phyloP scores from a whole-genome alignment of 495 filamentous ascomycete species.

The Talaromyces ruber region DNA sequence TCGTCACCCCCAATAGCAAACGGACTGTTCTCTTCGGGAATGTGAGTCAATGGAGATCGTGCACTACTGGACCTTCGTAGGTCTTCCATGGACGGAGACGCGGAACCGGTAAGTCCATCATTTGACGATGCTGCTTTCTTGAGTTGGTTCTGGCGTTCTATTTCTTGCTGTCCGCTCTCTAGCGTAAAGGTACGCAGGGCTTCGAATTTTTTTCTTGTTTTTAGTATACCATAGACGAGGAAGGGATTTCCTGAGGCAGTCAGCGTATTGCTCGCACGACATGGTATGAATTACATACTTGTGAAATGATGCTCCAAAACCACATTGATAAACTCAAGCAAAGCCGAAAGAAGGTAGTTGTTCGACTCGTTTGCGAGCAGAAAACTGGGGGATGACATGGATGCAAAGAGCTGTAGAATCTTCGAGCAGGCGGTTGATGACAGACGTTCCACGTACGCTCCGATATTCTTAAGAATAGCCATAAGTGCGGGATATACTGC shows the following conservation, averaged over 20 bases:
- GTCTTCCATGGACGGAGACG: slow-evolving; percentile 62
- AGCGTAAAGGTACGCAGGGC: slow-evolving; percentile 85
- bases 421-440: slow-evolving; percentile 69
- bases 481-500: slow-evolving; percentile 90
- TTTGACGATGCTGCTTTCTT: slow-evolving; percentile 55
- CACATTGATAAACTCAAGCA: slow-evolving; percentile 86
- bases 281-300: slow-evolving; percentile 40
- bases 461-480: slow-evolving; percentile 87
- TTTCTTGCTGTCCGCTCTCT: slow-evolving; percentile 90
- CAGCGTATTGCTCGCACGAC: slow-evolving; percentile 7
- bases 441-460: slow-evolving; percentile 71
- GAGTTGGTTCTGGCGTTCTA: slow-evolving; percentile 68
- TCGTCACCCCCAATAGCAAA: slow-evolving; percentile 92
- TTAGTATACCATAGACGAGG: slow-evolving; percentile 73
- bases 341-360: slow-evolving; percentile 66
- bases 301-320: slow-evolving; percentile 87
- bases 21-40: slow-evolving; percentile 70
- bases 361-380: slow-evolving; percentile 94
- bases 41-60: slow-evolving; percentile 57
- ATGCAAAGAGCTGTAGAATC: slow-evolving; percentile 80
- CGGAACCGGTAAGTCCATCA: slow-evolving; percentile 25
- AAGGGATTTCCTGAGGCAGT: slow-evolving; percentile 62
- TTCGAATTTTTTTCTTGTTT: slow-evolving; percentile 75
- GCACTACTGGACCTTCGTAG: slow-evolving; percentile 55
- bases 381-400: slow-evolving; percentile 92